A percentile compares a stretch with the other conserved stretches of the same genome.
phyloP scores from a whole-genome alignment of 108 stramenopile species.

The Asterionellopsis glacialis region DNA sequence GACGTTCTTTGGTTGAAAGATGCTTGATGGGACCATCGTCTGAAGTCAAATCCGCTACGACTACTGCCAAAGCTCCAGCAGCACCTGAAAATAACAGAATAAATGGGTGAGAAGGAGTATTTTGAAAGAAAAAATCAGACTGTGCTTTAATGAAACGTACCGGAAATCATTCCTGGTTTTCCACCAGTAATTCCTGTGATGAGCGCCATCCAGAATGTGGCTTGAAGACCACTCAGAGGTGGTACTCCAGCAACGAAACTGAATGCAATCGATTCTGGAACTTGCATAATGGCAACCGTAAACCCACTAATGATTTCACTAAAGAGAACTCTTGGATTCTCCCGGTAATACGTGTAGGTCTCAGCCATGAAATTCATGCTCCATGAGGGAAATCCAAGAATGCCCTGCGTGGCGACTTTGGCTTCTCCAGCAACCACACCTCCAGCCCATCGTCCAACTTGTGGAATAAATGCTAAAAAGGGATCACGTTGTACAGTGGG shows the following conservation, averaged over 20 bases:
- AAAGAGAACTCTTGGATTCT: constrained; percentile 26
- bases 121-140: neutral
- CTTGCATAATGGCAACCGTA: constrained; percentile 60
- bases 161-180: constrained; percentile 58
- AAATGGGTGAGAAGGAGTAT: neutral
- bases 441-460: constrained; percentile 17
- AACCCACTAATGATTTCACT: constrained; percentile 43
- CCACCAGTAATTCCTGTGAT: constrained; percentile 51
- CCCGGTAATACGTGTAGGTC: constrained; percentile 21
- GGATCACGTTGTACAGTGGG: constrained; percentile 23
- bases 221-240: constrained; percentile 46
- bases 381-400: constrained; percentile 14
- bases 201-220: constrained; percentile 51
- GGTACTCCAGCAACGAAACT: constrained; percentile 57
- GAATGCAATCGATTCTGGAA: constrained; percentile 59
- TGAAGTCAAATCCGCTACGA: constrained; percentile 36
- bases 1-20: constrained; percentile 25
- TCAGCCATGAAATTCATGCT: constrained; percentile 16
- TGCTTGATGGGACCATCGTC: constrained; percentile 43
- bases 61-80: constrained; percentile 63
- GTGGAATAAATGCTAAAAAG: constrained; percentile 43
- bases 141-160: constrained; percentile 2
- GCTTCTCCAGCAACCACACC: constrained; percentile 19
- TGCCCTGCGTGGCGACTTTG: constrained; percentile 8
- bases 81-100: constrained; percentile 16